phyloP scores from a whole-genome alignment of 1,139 yeast genomes.

The Yamadazyma pseudoaaseri region DNA sequence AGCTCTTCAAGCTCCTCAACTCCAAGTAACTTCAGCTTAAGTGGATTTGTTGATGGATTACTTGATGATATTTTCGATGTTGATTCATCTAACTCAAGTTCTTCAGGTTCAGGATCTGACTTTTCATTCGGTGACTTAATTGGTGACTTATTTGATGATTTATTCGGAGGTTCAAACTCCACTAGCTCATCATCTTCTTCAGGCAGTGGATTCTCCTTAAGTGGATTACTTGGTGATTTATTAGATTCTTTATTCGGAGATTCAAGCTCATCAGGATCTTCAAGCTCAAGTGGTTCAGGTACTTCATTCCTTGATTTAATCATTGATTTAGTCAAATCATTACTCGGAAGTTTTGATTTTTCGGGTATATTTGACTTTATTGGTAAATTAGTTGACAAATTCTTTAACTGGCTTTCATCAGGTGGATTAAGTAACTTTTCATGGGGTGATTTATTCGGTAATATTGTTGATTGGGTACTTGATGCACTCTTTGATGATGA shows the following conservation, averaged over 20 bases:
- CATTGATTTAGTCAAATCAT: constrained; percentile 3
- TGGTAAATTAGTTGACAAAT: constrained; percentile 9
- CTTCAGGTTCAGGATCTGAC: constrained; percentile 15
- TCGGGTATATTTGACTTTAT: constrained; percentile 8
- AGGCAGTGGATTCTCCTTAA: constrained; percentile 14
- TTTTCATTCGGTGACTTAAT: constrained; percentile 12
- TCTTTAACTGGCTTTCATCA: constrained; percentile 14
- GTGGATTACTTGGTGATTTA: constrained; percentile 7
- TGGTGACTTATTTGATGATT: constrained; percentile 16
- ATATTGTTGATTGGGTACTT: constrained; percentile 16
- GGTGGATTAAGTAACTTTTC: constrained; percentile 12
- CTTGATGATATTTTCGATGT: constrained; percentile 21
- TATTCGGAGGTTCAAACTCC: constrained; percentile 15
- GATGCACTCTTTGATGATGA: constrained; percentile 20
- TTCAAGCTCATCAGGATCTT: constrained; percentile 4
- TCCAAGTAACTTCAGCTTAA: constrained; percentile 16
- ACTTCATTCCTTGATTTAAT: constrained; percentile 6
- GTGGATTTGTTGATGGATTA: constrained; percentile 16
- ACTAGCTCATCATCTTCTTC: constrained; percentile 13
- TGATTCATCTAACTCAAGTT: constrained; percentile 12
- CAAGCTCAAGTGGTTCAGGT: constrained; percentile 15
- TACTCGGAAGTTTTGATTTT: constrained; percentile 9
- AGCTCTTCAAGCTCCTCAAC: constrained; percentile 13
- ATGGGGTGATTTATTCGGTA: constrained; percentile 12
- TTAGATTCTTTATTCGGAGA: constrained; percentile 11